Percentiles rank a stretch among this genome's conserved stretches.
Conservation (phyloP, 495 filamentous ascomycete genomes). For the Antarctomyces pellizariae region DNA sequence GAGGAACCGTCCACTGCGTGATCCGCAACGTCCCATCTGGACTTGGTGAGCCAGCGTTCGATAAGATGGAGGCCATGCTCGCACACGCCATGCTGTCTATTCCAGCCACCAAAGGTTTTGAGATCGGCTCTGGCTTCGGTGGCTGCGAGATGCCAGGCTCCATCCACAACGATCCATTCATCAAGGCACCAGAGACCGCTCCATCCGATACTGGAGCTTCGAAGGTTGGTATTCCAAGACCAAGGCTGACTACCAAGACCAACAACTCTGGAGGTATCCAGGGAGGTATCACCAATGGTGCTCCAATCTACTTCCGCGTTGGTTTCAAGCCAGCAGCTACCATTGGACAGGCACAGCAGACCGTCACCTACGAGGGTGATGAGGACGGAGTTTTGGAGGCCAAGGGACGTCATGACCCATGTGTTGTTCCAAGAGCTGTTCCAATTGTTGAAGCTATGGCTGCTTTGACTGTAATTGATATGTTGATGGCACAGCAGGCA, state of each 20-base stretch:
- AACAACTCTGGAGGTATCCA: conserved; percentile 96
- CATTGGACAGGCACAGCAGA: conserved; percentile 78
- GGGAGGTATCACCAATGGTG: conserved; percentile 89
- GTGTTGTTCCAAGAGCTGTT: conserved; percentile 80
- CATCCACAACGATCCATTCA: conserved; percentile 81
- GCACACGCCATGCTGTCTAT: conserved; percentile 95
- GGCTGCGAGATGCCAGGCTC: conserved; percentile 78
- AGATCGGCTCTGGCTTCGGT: conserved; percentile 83
- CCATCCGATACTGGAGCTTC: conserved; percentile 15
- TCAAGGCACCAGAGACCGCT: conserved; percentile 21
- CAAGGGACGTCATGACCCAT: conserved; percentile 91
- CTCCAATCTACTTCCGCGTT: conserved; percentile 82
- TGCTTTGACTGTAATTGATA: conserved; percentile 73
- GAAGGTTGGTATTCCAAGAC: conserved; percentile 18
- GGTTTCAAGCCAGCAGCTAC: conserved; percentile 93
- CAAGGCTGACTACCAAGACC: conserved; percentile 61
- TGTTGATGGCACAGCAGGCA: conserved; percentile 67
- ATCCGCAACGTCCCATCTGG: conserved; percentile 77
- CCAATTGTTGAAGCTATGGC: conserved; percentile 97
- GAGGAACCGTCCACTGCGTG: conserved; percentile 88
- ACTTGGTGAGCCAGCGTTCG: conserved; percentile 85
- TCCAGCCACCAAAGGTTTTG: conserved; percentile 91
- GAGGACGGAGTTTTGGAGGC: conserved; percentile 61
- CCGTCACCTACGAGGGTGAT: conserved; percentile 50
- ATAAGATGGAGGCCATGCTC: conserved; percentile 85